Evolutionary conservation across 495 filamentous ascomycete genomes (phyloP).

Genomic region (Hypoxylon perforatum): DNA sequence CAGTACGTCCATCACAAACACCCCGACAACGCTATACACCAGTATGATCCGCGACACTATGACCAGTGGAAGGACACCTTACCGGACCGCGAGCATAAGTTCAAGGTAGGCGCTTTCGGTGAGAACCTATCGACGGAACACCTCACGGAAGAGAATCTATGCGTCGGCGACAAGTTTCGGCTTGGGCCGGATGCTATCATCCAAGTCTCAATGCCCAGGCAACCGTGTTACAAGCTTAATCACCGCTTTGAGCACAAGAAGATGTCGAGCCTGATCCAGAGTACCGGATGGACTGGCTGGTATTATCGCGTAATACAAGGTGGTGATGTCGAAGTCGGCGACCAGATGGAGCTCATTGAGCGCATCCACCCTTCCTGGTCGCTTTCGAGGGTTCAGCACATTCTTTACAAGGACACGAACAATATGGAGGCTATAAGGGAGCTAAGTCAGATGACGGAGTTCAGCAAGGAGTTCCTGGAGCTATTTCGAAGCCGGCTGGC

Average conservation of each 20-base stretch:
- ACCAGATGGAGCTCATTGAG: slow-evolving; percentile 49
- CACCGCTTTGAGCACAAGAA: slow-evolving; percentile 53
- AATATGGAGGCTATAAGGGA: slow-evolving; percentile 51
- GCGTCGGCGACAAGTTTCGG: slow-evolving; percentile 57
- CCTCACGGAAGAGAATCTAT: slow-evolving; percentile 57
- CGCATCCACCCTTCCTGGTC: slow-evolving; percentile 56
- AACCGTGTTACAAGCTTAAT: slow-evolving; percentile 55
- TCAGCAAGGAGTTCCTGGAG: slow-evolving; percentile 47
- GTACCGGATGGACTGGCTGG: slow-evolving; percentile 56
- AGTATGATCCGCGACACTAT: slow-evolving; percentile 57
- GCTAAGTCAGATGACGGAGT: slow-evolving; percentile 46
- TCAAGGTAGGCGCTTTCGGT: slow-evolving; percentile 57
- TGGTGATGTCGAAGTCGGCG: slow-evolving; percentile 52
- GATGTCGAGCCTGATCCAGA: slow-evolving; percentile 54
- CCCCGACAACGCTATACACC: slow-evolving; percentile 59
- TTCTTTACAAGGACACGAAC: slow-evolving; percentile 51
- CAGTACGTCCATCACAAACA: slow-evolving; percentile 52
- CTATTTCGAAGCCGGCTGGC: slow-evolving; percentile 36
- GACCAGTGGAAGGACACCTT: slow-evolving; percentile 50
- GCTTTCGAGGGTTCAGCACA: slow-evolving; percentile 52
- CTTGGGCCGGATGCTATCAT: slow-evolving; percentile 45
- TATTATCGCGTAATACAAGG: slow-evolving; percentile 55
- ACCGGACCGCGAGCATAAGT: slow-evolving; percentile 46
- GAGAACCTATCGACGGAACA: slow-evolving; percentile 54
- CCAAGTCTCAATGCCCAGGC: slow-evolving; percentile 51